phyloP scores from a whole-genome alignment of 2,329 filamentous ascomycete species.

The Clonostachys sp. region DNA sequence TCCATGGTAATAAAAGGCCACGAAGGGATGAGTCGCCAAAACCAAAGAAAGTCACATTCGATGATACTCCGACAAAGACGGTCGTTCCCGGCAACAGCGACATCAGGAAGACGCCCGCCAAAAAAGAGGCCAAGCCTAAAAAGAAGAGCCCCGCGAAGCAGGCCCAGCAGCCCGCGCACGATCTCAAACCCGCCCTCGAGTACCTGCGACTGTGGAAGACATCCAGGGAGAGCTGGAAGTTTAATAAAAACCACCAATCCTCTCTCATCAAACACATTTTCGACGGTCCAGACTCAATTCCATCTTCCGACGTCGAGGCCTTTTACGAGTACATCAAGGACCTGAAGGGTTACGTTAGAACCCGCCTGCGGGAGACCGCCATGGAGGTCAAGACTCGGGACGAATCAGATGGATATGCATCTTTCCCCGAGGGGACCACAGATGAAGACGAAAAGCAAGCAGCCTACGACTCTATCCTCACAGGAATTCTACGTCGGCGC shows the following conservation, averaged over 20 bases:
- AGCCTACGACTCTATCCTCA: conserved; percentile 50
- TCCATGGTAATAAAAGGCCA: conserved; percentile 1
- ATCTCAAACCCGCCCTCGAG: conserved; percentile 61
- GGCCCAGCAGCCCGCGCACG: conserved; percentile 27
- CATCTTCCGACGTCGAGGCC: conserved; percentile 61
- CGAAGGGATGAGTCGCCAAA: conserved; percentile 22
- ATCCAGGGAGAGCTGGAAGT: conserved; percentile 76
- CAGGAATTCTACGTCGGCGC: conserved; percentile 34
- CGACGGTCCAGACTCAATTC: conserved; percentile 61
- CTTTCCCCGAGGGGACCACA: conserved; percentile 44
- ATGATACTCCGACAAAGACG: conserved; percentile 30
- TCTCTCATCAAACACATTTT: conserved; percentile 81
- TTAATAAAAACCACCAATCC: conserved; percentile 90
- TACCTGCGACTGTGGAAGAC: conserved; percentile 76
- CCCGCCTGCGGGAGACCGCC: conserved; percentile 63
- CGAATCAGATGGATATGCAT: conserved; percentile 40
- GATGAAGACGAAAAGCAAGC: conserved; percentile 44
- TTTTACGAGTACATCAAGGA: conserved; percentile 77
- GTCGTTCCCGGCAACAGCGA: conserved; percentile 9
- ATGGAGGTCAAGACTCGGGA: conserved; percentile 55
- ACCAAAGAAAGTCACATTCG: conserved; percentile 45
- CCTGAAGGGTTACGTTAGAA: conserved; percentile 69
- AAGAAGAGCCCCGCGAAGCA: conserved; percentile 30
- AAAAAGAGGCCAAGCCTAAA: conserved; percentile 18
- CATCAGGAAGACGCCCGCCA: conserved; percentile 17